Percentiles rank a stretch among this genome's conserved stretches.
Evolutionary conservation across 306 rosid genomes (phyloP).

Genomic region (Coriaria nepalensis): DNA sequence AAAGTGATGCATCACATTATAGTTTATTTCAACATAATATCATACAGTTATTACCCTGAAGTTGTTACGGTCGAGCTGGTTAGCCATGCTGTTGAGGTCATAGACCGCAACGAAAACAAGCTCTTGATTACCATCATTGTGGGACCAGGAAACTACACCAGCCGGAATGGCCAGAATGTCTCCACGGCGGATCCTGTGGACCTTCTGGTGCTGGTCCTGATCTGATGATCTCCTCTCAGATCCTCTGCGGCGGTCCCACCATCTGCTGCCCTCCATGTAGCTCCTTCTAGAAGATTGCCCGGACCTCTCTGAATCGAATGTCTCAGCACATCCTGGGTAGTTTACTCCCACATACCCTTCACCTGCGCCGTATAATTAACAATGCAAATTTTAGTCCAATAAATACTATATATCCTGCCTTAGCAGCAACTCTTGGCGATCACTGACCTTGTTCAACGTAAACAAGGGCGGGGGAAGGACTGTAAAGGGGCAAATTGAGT

Average conservation of each 20-base stretch:
- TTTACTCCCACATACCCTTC: slow-evolving; percentile 10
- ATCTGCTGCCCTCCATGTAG: not conserved
- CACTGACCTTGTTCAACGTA: slow-evolving; percentile 16
- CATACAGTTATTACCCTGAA: slow-evolving; percentile 6
- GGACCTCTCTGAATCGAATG: slow-evolving; percentile 5
- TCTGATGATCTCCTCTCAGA: too few species aligned
- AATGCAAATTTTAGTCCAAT: too few species aligned
- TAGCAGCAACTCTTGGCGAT: not conserved
- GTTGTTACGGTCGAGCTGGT: slow-evolving; percentile 16
- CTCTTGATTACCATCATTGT: slow-evolving; percentile 16
- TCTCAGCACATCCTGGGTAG: slow-evolving; percentile 20
- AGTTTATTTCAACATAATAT: not conserved
- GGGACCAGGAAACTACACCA: slow-evolving; percentile 10
- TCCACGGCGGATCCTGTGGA: slow-evolving; percentile 13
- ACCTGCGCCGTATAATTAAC: slow-evolving; percentile 6
- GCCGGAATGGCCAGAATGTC: slow-evolving; percentile 15
- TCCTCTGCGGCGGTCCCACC: not conserved
- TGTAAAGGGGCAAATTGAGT: slow-evolving; percentile 7
- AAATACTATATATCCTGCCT: not conserved
- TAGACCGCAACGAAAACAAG: slow-evolving; percentile 10
- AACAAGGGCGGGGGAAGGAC: slow-evolving; percentile 7
- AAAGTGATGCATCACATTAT: not conserved
- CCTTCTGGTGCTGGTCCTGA: slow-evolving; percentile 17
- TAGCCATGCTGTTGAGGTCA: slow-evolving; percentile 17
- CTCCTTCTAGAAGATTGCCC: slow-evolving; percentile 4